These are phyloP conservation scores for Arthrobotrys conoides DNA, from an alignment of 2,329 filamentous ascomycete genomes.

Conservation along the genomic window DNA sequence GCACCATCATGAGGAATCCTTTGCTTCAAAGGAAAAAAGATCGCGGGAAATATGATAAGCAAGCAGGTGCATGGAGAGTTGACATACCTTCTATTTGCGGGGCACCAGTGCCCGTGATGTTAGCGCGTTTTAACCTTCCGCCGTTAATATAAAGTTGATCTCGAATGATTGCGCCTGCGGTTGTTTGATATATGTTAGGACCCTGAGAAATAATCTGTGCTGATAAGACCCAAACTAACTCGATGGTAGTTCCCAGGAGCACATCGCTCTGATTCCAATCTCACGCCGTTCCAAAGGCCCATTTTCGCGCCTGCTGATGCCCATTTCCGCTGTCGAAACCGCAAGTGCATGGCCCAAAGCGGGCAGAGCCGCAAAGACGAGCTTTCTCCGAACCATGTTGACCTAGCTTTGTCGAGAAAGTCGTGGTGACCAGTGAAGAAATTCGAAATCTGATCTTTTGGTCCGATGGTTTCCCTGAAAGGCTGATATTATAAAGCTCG, in stretches of 20 bases:
- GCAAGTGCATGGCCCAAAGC: constrained; percentile 42
- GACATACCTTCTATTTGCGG: constrained; percentile 48
- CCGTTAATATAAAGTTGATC: constrained; percentile 56
- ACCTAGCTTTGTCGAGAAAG: constrained; percentile 15
- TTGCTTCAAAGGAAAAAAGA: constrained; percentile 24
- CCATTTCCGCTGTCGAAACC: constrained; percentile 18
- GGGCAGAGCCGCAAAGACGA: constrained; percentile 55
- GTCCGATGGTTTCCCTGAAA: constrained; percentile 50
- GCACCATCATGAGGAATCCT: constrained; percentile 19
- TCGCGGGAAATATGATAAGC: neutral
- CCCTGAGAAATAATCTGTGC: constrained; percentile 43
- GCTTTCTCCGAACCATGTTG: constrained; percentile 46
- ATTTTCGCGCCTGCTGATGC: constrained; percentile 29
- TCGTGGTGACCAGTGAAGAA: constrained; percentile 26
- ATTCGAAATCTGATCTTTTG: constrained; percentile 37
- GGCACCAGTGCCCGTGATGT: constrained; percentile 36
- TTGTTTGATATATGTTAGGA: constrained; percentile 26
- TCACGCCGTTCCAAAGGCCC: constrained; percentile 36
- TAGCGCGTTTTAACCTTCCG: constrained; percentile 47
- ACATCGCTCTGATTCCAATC: constrained; percentile 53
- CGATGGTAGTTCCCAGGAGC: constrained; percentile 54
- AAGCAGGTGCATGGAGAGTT: constrained; percentile 11
- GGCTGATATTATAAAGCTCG: constrained; percentile 58
- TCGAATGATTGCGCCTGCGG: constrained; percentile 55
- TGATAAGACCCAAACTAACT: constrained; percentile 49